These are phyloP conservation scores for Trichoderma sp. DNA, from an alignment of 2,329 filamentous ascomycete species.

Conservation along the genomic window DNA sequence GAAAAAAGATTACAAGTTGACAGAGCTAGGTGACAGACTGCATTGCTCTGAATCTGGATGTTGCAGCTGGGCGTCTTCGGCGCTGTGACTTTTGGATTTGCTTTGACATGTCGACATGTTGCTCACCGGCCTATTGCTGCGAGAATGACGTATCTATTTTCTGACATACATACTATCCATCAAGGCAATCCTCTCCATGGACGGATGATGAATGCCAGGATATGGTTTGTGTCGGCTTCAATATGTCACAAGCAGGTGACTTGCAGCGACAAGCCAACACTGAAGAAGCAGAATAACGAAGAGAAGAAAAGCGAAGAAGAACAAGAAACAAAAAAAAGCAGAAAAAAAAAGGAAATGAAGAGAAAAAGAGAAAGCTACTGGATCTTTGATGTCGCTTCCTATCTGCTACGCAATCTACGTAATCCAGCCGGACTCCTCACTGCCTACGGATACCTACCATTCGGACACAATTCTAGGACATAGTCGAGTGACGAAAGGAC, in stretches of 20 bases:
- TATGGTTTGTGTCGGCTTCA: neutral
- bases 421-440: neutral
- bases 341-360: neutral
- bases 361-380: neutral
- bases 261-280: neutral
- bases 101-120: conserved; percentile 16
- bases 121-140: conserved; percentile 7
- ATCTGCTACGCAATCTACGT: conserved; percentile 4
- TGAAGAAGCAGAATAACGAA: neutral
- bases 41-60: conserved; percentile 1
- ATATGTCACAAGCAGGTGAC: neutral
- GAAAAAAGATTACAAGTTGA: conserved; percentile 4
- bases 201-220: neutral
- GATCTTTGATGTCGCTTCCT: neutral
- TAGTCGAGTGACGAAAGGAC: conserved; percentile 4
- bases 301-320: neutral
- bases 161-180: neutral
- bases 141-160: conserved; percentile 9
- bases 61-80: conserved; percentile 5
- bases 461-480: neutral
- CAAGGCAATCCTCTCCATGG: neutral
- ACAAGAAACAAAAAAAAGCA: neutral
- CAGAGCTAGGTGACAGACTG: conserved; percentile 7
- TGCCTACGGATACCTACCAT: neutral
- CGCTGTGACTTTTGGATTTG: conserved; percentile 20